Conservation (phyloP, 352 stramenopile species). For the Vaucheria bursata region DNA sequence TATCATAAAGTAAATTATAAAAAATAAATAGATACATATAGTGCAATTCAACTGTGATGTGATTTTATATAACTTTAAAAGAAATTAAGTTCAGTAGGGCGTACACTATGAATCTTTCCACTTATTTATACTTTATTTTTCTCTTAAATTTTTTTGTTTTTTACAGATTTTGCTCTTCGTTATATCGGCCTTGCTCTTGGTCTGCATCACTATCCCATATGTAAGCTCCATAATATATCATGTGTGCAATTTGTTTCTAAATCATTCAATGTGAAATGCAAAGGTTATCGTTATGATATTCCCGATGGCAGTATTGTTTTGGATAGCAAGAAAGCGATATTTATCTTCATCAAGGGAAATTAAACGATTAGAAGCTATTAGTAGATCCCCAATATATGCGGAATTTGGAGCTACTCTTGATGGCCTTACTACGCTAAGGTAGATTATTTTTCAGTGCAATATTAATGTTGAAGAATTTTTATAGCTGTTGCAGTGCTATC, state of each 20-base stretch:
- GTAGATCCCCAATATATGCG: conserved; percentile 77
- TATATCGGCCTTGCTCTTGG: not conserved
- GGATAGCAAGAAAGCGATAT: conserved; percentile 74
- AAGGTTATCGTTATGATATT: conserved; percentile 9
- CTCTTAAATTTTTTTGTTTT: too few species aligned
- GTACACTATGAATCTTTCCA: too few species aligned
- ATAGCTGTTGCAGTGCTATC: too few species aligned
- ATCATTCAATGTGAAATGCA: not conserved
- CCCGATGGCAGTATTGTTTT: conserved; percentile 54
- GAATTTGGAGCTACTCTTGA: conserved; percentile 14
- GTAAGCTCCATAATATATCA: not conserved
- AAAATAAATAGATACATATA: too few species aligned
- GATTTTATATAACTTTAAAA: too few species aligned
- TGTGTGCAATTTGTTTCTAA: not conserved
- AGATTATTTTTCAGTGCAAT: not conserved
- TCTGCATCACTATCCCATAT: conserved; percentile 8
- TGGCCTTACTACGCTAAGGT: conserved; percentile 10
- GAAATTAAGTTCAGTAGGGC: too few species aligned
- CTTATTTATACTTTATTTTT: too few species aligned
- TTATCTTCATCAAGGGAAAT: conserved; percentile 73
- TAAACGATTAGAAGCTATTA: conserved; percentile 69
- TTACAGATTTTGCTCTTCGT: conserved; percentile 56
- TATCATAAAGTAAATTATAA: too few species aligned
- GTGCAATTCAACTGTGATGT: too few species aligned
- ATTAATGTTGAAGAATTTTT: not conserved